A percentile compares a stretch with the other conserved stretches of the same genome.
These are phyloP conservation scores for Aspergillus flavus DNA, from an alignment of 2,329 filamentous ascomycete species.

Conservation along the genomic window DNA sequence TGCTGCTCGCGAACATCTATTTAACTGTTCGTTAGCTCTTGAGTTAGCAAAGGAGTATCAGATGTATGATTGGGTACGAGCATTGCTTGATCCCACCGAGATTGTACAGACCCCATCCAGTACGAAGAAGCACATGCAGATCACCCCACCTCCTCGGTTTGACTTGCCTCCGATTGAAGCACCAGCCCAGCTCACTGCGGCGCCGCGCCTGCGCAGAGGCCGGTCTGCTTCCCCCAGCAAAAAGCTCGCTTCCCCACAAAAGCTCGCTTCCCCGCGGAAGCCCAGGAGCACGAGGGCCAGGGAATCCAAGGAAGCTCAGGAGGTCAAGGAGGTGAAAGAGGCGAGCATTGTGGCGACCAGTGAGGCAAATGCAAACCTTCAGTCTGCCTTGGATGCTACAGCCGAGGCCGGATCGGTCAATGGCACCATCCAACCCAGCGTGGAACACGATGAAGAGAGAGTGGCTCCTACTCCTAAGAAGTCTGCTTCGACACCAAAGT, in stretches of 20 bases:
- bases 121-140: slow-evolving; percentile 76
- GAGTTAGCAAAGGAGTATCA: slow-evolving; percentile 83
- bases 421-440: slow-evolving; percentile 29
- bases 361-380: slow-evolving; percentile 51
- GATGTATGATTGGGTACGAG: slow-evolving; percentile 83
- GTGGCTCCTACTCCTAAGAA: slow-evolving; percentile 27
- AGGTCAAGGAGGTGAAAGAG: slow-evolving; percentile 50
- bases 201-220: slow-evolving; percentile 54
- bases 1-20: neutral
- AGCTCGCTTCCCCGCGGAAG: slow-evolving; percentile 57
- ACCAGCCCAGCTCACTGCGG: slow-evolving; percentile 29
- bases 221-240: slow-evolving; percentile 63
- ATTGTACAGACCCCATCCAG: slow-evolving; percentile 69
- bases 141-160: slow-evolving; percentile 80
- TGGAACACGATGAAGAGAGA: slow-evolving; percentile 31
- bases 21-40: slow-evolving; percentile 64
- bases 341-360: slow-evolving; percentile 52
- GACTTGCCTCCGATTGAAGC: slow-evolving; percentile 56
- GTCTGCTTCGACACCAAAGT: slow-evolving; percentile 18
- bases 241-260: slow-evolving; percentile 54
- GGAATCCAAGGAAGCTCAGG: slow-evolving; percentile 50
- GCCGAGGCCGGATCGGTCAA: slow-evolving; percentile 32
- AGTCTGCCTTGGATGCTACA: slow-evolving; percentile 51
- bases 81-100: slow-evolving; percentile 85
- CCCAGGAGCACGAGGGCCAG: slow-evolving; percentile 50